Base-by-base conservation (phyloP, 306 rosid genomes). In the Lupinus albus region DNA sequence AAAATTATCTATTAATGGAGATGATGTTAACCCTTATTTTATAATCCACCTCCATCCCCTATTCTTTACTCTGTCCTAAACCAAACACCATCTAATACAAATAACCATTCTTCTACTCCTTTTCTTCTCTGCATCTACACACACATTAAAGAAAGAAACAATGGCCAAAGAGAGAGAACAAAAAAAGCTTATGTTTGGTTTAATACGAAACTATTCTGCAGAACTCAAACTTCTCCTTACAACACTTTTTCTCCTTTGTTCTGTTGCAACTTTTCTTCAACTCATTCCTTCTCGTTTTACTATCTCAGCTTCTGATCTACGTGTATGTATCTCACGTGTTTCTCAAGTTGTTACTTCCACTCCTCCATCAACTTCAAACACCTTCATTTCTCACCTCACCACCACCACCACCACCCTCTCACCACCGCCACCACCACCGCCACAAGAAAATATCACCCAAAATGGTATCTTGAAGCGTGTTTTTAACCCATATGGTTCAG, bases 261-360 rank as follows among this genome's bases (percentile, higher is more conserved):
- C 78, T 0, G 50, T 90, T 0, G 98, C 94, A 2, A 93, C 98
- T 8, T 55, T 93, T 25, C 88, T 93, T 39, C 98, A 93, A 79
- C 84, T 93, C 72, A 57, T 93, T 50, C 98, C 98, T 61, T 84
- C 95, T 0, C 93, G 97, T 46, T 84, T 93, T 78, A 75, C 97
- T 61, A 80, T 88, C 60, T 93, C 95, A 9, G 81, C 96, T 18
- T 86, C 95, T 10, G 97, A 93, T 67, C 85, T 93, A 35, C 87
- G 97, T 4, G 48, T 88, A 53, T 93, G 98, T 61, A 88, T 89
- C 69, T 83, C 93, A 11, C 50, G 86, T 0, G 87, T 81, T 45
- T 70, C 76, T 13, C 86, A 70, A 61, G 57, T 44, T 1, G 10
- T 9, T 64, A 8, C 33, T 44, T 16, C 68, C 66, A 8, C 63